A percentile compares a stretch with the other conserved stretches of the same genome.
These are phyloP conservation scores for Prosopis cineraria DNA, from an alignment of 306 rosid genomes.

Conservation along the genomic window DNA sequence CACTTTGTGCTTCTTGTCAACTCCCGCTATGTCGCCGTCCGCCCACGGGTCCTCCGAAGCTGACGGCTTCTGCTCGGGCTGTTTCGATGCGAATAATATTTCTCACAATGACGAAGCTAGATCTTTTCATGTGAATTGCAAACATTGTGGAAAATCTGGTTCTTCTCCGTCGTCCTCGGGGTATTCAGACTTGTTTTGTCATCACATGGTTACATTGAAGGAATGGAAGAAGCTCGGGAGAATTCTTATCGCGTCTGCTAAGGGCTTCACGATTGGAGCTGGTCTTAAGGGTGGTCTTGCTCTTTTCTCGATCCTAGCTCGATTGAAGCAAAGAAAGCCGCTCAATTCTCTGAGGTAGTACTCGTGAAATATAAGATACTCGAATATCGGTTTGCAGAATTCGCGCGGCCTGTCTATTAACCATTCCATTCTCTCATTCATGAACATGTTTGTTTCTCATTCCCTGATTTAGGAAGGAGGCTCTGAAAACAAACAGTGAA, in stretches of 20 bases:
- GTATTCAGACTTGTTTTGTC: slow-evolving; percentile 23
- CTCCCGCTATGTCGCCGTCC: slow-evolving; percentile 45
- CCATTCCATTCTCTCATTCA: neutral
- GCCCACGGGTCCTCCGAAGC: slow-evolving; percentile 17
- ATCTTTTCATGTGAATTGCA: slow-evolving; percentile 32
- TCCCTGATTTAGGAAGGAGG: slow-evolving; percentile 43
- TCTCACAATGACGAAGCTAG: neutral
- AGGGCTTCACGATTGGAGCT: slow-evolving; percentile 77
- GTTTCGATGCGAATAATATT: slow-evolving; percentile 14
- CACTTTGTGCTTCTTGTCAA: neutral
- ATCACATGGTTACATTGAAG: slow-evolving; percentile 34
- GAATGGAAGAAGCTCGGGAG: slow-evolving; percentile 63
- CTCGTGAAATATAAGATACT: neutral
- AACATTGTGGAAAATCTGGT: slow-evolving; percentile 41
- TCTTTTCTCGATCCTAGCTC: slow-evolving; percentile 60
- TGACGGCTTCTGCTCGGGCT: slow-evolving; percentile 36
- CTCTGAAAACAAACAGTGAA: slow-evolving; percentile 51
- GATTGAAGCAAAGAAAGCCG: slow-evolving; percentile 54
- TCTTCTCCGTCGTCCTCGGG: slow-evolving; percentile 31
- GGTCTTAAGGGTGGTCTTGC: slow-evolving; percentile 77
- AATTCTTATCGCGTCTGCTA: slow-evolving; percentile 53
- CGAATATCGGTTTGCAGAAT: neutral
- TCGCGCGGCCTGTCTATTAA: neutral
- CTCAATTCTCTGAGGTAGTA: slow-evolving; percentile 49
- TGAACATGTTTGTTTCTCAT: neutral